phyloP scores from a whole-genome alignment of 331 rosid species.

The Pyracantha coccinea region DNA sequence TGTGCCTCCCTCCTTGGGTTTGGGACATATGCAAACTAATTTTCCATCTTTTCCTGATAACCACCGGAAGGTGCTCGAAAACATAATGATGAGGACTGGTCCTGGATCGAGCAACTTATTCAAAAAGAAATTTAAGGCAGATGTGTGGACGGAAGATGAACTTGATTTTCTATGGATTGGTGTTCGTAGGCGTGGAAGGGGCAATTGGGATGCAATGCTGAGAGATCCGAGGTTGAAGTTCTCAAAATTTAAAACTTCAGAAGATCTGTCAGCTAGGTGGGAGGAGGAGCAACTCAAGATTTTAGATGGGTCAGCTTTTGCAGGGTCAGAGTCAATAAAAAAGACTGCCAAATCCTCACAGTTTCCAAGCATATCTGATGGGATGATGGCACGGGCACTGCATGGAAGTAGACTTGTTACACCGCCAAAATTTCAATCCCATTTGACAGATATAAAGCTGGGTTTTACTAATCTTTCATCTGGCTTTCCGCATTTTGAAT shows the following conservation, averaged over 20 bases:
- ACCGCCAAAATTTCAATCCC: constrained; percentile 76
- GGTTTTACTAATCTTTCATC: constrained; percentile 72
- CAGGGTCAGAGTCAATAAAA: constrained; percentile 46
- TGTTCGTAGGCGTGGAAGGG: constrained; percentile 95
- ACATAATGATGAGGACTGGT: constrained; percentile 96
- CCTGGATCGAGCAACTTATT: constrained; percentile 45
- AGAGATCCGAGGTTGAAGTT: constrained; percentile 83
- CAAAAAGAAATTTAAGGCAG: constrained; percentile 61
- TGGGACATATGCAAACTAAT: constrained; percentile 58
- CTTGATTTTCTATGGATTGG: constrained; percentile 98
- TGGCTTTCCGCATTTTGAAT: constrained; percentile 41
- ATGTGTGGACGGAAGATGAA: constrained; percentile 96
- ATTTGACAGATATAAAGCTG: constrained; percentile 92
- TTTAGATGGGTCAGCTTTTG: constrained; percentile 64
- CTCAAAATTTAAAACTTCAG: constrained; percentile 65
- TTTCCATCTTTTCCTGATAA: constrained; percentile 83
- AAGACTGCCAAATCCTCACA: constrained; percentile 53
- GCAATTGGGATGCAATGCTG: constrained; percentile 87
- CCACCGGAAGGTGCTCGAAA: constrained; percentile 95
- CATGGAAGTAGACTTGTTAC: constrained; percentile 81
- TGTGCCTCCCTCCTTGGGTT: constrained; percentile 58
- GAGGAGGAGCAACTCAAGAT: constrained; percentile 91
- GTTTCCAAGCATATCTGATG: constrained; percentile 84
- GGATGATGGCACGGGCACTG: constrained; percentile 96
- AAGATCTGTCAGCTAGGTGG: constrained; percentile 81